phyloP scores from a whole-genome alignment of 257 asterid genomes.

The Fraxinus excelsior region DNA sequence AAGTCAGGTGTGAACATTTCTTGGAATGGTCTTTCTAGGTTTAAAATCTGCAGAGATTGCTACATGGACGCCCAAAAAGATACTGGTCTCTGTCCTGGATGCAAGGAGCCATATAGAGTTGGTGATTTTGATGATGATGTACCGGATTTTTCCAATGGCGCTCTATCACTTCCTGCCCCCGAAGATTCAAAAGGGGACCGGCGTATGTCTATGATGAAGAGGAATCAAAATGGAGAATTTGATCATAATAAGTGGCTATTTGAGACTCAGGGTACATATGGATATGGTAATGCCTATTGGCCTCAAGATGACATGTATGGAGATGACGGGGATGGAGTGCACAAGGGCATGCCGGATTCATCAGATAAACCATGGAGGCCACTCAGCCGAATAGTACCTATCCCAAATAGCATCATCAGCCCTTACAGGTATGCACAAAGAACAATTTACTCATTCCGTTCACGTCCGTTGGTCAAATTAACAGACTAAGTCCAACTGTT shows the following conservation, averaged over 20 bases:
- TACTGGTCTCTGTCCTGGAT: slow-evolving; percentile 73
- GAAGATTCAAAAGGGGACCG: slow-evolving; percentile 49
- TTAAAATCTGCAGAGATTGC: slow-evolving; percentile 86
- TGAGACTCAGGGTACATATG: slow-evolving; percentile 85
- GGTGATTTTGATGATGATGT: slow-evolving; percentile 68
- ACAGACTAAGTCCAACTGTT: neutral
- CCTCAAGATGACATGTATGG: slow-evolving; percentile 65
- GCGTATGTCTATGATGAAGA: slow-evolving; percentile 72
- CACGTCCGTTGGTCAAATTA: neutral
- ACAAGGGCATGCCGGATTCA: slow-evolving; percentile 43
- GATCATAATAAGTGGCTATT: slow-evolving; percentile 85
- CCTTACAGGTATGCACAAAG: slow-evolving; percentile 53
- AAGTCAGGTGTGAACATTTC: neutral
- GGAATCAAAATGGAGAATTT: slow-evolving; percentile 79
- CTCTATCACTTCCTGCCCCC: slow-evolving; percentile 67
- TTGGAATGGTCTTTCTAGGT: slow-evolving; percentile 36
- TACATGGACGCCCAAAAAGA: slow-evolving; percentile 86
- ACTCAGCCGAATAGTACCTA: slow-evolving; percentile 60
- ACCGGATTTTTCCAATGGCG: slow-evolving; percentile 52
- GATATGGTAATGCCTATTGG: slow-evolving; percentile 87
- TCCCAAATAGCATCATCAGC: slow-evolving; percentile 65
- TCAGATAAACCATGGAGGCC: slow-evolving; percentile 87
- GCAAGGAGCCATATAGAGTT: slow-evolving; percentile 70
- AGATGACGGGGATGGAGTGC: slow-evolving; percentile 52
- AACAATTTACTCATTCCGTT: too few relatives aligned